Evolutionary conservation across 352 stramenopile species (phyloP).

Genomic region (Globisporangium mamillatum): DNA sequence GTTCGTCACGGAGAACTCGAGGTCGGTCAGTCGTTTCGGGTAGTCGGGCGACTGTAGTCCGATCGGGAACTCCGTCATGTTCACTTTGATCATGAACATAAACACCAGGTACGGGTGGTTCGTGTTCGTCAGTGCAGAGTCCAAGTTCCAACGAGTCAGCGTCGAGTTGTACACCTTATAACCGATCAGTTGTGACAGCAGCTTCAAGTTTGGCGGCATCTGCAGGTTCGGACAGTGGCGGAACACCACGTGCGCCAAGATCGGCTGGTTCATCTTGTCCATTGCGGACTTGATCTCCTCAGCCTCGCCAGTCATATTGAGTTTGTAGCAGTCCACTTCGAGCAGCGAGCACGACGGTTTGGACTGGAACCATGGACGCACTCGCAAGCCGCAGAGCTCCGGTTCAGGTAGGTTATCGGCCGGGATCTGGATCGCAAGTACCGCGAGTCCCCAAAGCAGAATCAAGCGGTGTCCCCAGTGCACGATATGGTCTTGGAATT

Average conservation of each 20-base stretch:
- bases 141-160: constrained; percentile 15
- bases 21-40: constrained; percentile 15
- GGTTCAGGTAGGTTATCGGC: constrained; percentile 11
- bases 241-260: constrained; percentile 13
- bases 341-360: constrained; percentile 18
- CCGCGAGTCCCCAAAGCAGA: constrained; percentile 9
- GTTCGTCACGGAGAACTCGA: constrained; percentile 14
- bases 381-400: constrained; percentile 10
- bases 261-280: constrained; percentile 11
- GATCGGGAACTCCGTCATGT: constrained; percentile 15
- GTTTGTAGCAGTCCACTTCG: constrained; percentile 16
- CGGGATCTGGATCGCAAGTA: constrained; percentile 7
- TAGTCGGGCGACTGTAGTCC: constrained; percentile 18
- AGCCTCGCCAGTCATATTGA: constrained; percentile 10
- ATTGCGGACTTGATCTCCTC: constrained; percentile 14
- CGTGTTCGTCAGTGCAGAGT: constrained; percentile 17
- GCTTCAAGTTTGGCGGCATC: constrained; percentile 14
- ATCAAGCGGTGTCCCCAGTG: constrained; percentile 13
- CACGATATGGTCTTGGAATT: constrained; percentile 11
- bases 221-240: constrained; percentile 16
- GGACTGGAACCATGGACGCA: constrained; percentile 12
- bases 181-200: constrained; percentile 1
- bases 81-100: constrained; percentile 14
- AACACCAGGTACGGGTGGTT: constrained; percentile 12
- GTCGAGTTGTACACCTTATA: constrained; percentile 30